These are phyloP conservation scores for Zygoascus sp. DNA, from an alignment of 1,139 yeast genomes.

Conservation along the genomic window DNA sequence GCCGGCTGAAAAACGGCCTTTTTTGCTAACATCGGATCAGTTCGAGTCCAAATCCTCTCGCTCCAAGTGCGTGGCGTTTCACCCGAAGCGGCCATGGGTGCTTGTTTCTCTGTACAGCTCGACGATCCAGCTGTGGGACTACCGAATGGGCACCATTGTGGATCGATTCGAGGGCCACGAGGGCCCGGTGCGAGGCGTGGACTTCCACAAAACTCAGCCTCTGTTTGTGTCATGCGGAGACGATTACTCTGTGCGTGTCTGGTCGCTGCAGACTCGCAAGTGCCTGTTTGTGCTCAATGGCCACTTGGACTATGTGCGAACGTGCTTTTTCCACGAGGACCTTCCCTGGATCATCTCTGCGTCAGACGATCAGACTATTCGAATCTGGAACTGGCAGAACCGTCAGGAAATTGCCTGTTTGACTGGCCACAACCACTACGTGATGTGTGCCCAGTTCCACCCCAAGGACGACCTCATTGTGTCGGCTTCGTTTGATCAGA, in stretches of 20 bases:
- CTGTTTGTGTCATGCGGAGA: slow-evolving; percentile 97
- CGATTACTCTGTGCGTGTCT: slow-evolving; percentile 89
- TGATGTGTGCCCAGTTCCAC: slow-evolving; percentile 97
- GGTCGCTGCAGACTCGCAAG: slow-evolving; percentile 91
- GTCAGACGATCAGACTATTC: slow-evolving; percentile 96
- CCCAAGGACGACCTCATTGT: slow-evolving; percentile 93
- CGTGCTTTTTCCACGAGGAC: slow-evolving; percentile 92
- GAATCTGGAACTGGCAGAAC: slow-evolving; percentile 99
- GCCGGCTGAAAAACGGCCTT: too few relatives aligned
- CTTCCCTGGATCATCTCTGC: slow-evolving; percentile 96
- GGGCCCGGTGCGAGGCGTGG: slow-evolving; percentile 95
- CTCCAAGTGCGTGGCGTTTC: slow-evolving; percentile 98
- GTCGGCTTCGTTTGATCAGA: slow-evolving; percentile 93
- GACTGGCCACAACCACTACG: slow-evolving; percentile 98
- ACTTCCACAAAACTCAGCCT: slow-evolving; percentile 97
- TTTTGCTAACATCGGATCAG: too few relatives aligned
- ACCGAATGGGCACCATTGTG: slow-evolving; percentile 96
- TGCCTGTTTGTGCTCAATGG: slow-evolving; percentile 85
- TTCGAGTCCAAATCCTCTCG: slow-evolving; percentile 98
- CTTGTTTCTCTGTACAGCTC: slow-evolving; percentile 91
- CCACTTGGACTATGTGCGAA: slow-evolving; percentile 92
- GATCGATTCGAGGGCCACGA: slow-evolving; percentile 97
- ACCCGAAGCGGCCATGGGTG: slow-evolving; percentile 95
- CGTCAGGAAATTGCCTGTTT: slow-evolving; percentile 95
- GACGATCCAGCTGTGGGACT: slow-evolving; percentile 97